Evolutionary conservation across 129 eudicot species (phyloP).

Genomic region (Lactuca saligna): DNA sequence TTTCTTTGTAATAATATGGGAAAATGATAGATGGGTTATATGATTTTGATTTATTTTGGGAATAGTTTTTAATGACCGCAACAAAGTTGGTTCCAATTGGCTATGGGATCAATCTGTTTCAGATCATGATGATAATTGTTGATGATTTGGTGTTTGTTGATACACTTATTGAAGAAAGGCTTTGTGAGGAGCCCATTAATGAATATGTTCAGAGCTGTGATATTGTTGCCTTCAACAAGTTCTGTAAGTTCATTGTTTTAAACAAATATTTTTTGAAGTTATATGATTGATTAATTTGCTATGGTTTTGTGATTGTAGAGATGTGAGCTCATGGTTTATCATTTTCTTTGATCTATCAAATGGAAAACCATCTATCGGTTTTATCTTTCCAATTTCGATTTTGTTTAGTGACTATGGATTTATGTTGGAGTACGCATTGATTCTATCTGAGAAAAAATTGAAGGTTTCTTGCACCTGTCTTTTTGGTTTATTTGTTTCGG

Average conservation of each 20-base stretch:
- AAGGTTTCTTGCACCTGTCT: too few relatives aligned
- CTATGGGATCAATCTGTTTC: constrained; percentile 91
- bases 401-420: neutral
- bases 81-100: constrained; percentile 92
- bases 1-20: constrained; percentile 24
- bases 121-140: constrained; percentile 85
- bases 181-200: constrained; percentile 62
- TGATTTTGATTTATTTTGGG: neutral
- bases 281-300: constrained; percentile 5
- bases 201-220: constrained; percentile 95
- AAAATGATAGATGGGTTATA: too few relatives aligned
- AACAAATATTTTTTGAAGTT: neutral
- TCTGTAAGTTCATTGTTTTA: constrained; percentile 41
- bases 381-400: constrained; percentile 19
- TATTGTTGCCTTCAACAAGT: constrained; percentile 93
- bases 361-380: constrained; percentile 2
- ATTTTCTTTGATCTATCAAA: neutral
- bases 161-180: constrained; percentile 61
- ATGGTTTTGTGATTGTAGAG: constrained; percentile 29
- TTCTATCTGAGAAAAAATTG: too few relatives aligned
- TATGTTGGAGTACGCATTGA: neutral
- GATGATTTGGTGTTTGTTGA: constrained; percentile 94
- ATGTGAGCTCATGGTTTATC: neutral
- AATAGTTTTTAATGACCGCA: constrained; percentile 28
- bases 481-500: too few relatives aligned